phyloP scores from a whole-genome alignment of 768 basidiomycete species.

The Pholiota molesta region DNA sequence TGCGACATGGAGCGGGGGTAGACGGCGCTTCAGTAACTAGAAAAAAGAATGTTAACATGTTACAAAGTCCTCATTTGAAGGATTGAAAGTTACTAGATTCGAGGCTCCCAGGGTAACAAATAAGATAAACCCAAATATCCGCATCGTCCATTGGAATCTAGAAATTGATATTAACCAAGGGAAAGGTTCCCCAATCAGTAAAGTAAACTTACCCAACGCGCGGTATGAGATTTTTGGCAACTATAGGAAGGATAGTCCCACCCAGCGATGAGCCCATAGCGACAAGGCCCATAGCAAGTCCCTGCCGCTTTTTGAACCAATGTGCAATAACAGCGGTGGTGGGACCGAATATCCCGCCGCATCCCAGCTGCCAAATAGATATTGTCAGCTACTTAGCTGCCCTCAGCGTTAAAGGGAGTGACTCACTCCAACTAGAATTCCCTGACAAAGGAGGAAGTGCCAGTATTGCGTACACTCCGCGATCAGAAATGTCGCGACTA shows the following conservation, averaged over 20 bases:
- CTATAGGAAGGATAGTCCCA: slow-evolving; percentile 69
- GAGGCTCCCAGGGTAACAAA: slow-evolving; percentile 51
- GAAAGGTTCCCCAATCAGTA: background rate
- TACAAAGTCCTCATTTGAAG: background rate
- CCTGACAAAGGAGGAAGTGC: slow-evolving; percentile 81
- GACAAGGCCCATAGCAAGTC: slow-evolving; percentile 62
- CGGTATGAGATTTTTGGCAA: slow-evolving; percentile 56
- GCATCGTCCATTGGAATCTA: slow-evolving; percentile 82
- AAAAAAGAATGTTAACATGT: background rate
- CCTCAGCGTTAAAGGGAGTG: background rate
- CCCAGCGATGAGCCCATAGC: slow-evolving; percentile 72
- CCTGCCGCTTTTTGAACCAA: slow-evolving; percentile 70
- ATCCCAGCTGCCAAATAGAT: slow-evolving; percentile 37
- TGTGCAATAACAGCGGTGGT: slow-evolving; percentile 63
- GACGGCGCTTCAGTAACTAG: slow-evolving; percentile 49
- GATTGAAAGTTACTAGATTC: slow-evolving; percentile 45
- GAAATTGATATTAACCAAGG: background rate
- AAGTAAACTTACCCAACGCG: slow-evolving; percentile 38
- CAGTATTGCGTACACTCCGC: slow-evolving; percentile 76
- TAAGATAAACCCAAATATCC: slow-evolving; percentile 68
- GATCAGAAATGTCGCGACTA: slow-evolving; percentile 62
- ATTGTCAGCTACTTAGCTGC: background rate
- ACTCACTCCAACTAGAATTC: slow-evolving; percentile 64
- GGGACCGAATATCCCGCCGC: slow-evolving; percentile 66
- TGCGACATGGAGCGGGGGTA: slow-evolving; percentile 53